A percentile compares a stretch with the other conserved stretches of the same genome.
These are phyloP conservation scores for Waltiozyma sp. DNA, from an alignment of 1,139 yeast species.

Conservation along the genomic window DNA sequence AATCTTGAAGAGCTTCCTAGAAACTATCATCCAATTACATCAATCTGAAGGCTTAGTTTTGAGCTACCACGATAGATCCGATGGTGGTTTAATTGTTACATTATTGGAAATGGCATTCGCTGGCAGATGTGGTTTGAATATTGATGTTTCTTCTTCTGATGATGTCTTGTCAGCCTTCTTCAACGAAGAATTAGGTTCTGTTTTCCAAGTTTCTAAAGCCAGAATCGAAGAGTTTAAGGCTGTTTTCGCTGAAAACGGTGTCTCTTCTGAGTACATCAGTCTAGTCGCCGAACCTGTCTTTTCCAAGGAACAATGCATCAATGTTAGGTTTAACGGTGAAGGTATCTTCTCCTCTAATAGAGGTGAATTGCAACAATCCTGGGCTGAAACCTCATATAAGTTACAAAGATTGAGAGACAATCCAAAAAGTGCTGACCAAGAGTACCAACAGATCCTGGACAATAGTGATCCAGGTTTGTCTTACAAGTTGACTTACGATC, in stretches of 20 bases:
- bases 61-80: conserved; percentile 94
- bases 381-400: conserved; percentile 86
- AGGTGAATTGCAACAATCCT: conserved; percentile 63
- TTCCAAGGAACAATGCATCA: conserved; percentile 41
- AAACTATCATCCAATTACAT: conserved; percentile 63
- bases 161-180: conserved; percentile 50
- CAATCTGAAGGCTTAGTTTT: conserved; percentile 48
- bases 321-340: conserved; percentile 36
- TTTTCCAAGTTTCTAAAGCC: conserved; percentile 65
- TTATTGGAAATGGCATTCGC: conserved; percentile 95
- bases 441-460: conserved; percentile 62
- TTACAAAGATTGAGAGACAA: conserved; percentile 91
- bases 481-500: conserved; percentile 64
- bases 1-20: conserved; percentile 57
- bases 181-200: conserved; percentile 93
- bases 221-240: conserved; percentile 45
- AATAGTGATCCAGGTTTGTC: conserved; percentile 85
- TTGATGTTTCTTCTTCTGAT: conserved; percentile 25
- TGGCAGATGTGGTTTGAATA: conserved; percentile 70
- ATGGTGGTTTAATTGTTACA: conserved; percentile 89
- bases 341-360: conserved; percentile 45
- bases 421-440: conserved; percentile 84
- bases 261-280: conserved; percentile 43
- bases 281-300: conserved; percentile 60
- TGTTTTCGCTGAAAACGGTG: conserved; percentile 45